phyloP scores from a whole-genome alignment of 2,329 filamentous ascomycete genomes.

The Neofusicoccum kwambonambiense region DNA sequence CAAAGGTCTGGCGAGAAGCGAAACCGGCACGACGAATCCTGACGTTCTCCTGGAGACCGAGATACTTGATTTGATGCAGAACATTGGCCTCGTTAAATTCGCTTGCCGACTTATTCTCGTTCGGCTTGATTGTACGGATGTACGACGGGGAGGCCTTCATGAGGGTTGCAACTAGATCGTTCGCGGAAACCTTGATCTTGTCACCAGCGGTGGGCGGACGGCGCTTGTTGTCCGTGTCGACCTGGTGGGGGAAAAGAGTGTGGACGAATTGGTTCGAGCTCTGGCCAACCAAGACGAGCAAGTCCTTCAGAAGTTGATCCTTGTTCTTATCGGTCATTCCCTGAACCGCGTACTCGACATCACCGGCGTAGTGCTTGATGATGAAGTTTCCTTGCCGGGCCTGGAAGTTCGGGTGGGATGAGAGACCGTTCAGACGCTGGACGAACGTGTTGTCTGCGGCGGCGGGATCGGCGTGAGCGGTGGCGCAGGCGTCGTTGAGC shows the following conservation, averaged over 20 bases:
- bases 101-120: conserved; percentile 94
- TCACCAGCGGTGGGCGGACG: conserved; percentile 93
- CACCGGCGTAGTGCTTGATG: conserved; percentile 97
- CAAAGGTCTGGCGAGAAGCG: conserved; percentile 93
- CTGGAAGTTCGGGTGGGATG: conserved; percentile 82
- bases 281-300: conserved; percentile 80
- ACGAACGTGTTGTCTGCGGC: conserved; percentile 96
- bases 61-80: conserved; percentile 96
- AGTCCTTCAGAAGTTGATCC: conserved; percentile 90
- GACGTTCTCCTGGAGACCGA: conserved; percentile 98
- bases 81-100: conserved; percentile 94
- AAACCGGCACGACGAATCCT: conserved; percentile 95
- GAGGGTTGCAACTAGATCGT: conserved; percentile 87
- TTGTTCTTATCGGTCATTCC: conserved; percentile 99
- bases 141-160: conserved; percentile 98
- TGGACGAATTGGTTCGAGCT: conserved; percentile 87
- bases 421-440: conserved; percentile 85
- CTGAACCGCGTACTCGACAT: conserved; percentile 90
- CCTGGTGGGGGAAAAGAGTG: conserved; percentile 83
- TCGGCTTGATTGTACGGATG: conserved; percentile 98
- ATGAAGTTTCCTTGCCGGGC: conserved; percentile 94
- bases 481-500: conserved; percentile 96
- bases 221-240: conserved; percentile 93
- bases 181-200: conserved; percentile 92
- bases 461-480: conserved; percentile 91